Base-by-base conservation (phyloP, 371 early-diverging fungal genomes). In the Lichtheimia ornata region DNA sequence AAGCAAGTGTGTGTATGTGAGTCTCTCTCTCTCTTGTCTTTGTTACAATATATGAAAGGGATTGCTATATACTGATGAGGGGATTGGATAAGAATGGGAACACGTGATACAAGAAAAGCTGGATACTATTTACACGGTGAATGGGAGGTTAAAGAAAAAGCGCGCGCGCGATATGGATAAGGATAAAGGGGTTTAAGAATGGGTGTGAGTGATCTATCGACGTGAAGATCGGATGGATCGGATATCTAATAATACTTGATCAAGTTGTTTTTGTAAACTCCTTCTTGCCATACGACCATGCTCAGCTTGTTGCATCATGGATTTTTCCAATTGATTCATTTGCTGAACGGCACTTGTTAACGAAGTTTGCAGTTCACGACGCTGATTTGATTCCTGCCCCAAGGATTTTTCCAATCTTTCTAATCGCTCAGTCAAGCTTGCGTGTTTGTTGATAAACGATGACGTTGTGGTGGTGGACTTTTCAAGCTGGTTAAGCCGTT, bases 251-350 rank as follows among this genome's bases (percentile, higher is more conserved):
- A 47, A 18, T 18, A 47, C 47, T 22, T n/a, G 22, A 47, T 47
- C 47, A 22, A 47, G 17, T 47, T 47, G 47, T 22, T 47, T 47
- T 17, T 47, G 47, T 22, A 47, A 47, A 47, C 22, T 47, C 47
- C 22, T 47, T 22, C 47, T 47, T 22, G 47, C 22, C 18, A 22
- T 47, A 47, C 47, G 47, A 47, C 47, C 22, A n/a, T 47, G 47
- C 11, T 47, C 47, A 22, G 47, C 47, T 9, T 47, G 47, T 22
- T 47, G 47, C 22, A 18, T n/a, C 22, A 52, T 52, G 5, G 52
- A 52, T 52, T 18, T 54, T 28, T 56, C 57, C 22, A 56, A 28
- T 14, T 27, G 40, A 24, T 5, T 25, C 45, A 56, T 44, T 7
- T 56, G 22, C 25, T 44, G 12, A 22, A 56, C n/a, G 13, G 57